phyloP scores from a whole-genome alignment of 495 filamentous ascomycete species.

The Aspergillus steynii region DNA sequence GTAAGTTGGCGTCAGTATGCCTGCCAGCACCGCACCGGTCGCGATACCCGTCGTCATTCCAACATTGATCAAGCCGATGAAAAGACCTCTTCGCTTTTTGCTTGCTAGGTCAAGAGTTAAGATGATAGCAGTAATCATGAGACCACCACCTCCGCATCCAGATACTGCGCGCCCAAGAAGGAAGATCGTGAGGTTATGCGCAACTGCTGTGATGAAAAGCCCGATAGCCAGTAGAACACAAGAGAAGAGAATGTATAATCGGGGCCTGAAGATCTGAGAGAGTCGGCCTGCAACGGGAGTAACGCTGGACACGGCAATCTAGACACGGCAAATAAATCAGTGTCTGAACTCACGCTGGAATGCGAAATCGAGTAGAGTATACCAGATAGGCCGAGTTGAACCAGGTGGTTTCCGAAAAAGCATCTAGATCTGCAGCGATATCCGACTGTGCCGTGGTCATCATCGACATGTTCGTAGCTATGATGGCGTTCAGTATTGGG shows the following conservation, averaged over 20 bases:
- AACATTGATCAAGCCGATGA: slow-evolving; percentile 65
- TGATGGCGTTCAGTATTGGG: not conserved
- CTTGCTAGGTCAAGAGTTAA: slow-evolving; percentile 67
- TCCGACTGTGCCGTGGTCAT: slow-evolving; percentile 73
- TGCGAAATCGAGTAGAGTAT: slow-evolving; percentile 6
- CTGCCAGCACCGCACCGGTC: slow-evolving; percentile 68
- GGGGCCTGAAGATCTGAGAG: slow-evolving; percentile 65
- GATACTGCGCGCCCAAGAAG: slow-evolving; percentile 64
- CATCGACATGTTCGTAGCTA: slow-evolving; percentile 72
- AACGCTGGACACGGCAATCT: slow-evolving; percentile 68
- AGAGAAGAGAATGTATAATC: slow-evolving; percentile 57
- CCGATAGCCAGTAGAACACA: slow-evolving; percentile 60
- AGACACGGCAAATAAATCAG: slow-evolving; percentile 13
- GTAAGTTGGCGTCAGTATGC: slow-evolving; percentile 56
- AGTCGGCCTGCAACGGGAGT: slow-evolving; percentile 67
- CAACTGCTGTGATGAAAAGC: slow-evolving; percentile 59
- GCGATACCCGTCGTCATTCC: slow-evolving; percentile 71
- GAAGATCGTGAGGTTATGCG: slow-evolving; percentile 57
- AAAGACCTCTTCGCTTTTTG: slow-evolving; percentile 64
- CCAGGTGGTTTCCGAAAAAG: slow-evolving; percentile 71
- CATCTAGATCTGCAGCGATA: slow-evolving; percentile 70
- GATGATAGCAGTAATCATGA: slow-evolving; percentile 67
- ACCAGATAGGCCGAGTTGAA: slow-evolving; percentile 70
- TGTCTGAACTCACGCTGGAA: not conserved
- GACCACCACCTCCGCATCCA: slow-evolving; percentile 65